A percentile compares a stretch with the other conserved stretches of the same genome.
Conservation (phyloP, 2,329 filamentous ascomycete genomes). For the Lecanicillium sp. region DNA sequence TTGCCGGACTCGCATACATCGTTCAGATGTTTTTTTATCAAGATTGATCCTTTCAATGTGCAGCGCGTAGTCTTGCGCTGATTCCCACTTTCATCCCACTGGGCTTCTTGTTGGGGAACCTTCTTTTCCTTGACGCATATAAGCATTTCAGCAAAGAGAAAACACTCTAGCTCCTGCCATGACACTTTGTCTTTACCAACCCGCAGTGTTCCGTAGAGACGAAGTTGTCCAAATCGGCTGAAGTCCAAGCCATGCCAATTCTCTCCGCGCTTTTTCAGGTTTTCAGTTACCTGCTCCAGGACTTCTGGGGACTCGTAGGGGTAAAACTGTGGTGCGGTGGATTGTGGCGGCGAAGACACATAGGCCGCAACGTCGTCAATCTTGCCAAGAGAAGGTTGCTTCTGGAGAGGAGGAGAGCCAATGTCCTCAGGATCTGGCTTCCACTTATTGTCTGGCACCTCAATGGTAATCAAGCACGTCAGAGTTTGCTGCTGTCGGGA, state of each 20-base stretch:
- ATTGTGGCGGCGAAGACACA: slow-evolving; percentile 51
- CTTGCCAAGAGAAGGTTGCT: slow-evolving; percentile 30
- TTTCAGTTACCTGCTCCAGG: slow-evolving; percentile 79
- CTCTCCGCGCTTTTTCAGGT: slow-evolving; percentile 77
- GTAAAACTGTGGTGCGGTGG: slow-evolving; percentile 50
- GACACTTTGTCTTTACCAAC: slow-evolving; percentile 94
- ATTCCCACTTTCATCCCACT: slow-evolving; percentile 52
- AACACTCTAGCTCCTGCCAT: slow-evolving; percentile 97
- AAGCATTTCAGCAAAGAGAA: slow-evolving; percentile 95
- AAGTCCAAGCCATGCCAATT: slow-evolving; percentile 98
- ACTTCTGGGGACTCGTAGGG: slow-evolving; percentile 70
- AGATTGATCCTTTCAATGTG: slow-evolving; percentile 91
- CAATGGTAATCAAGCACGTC: slow-evolving; percentile 88
- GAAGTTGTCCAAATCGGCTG: slow-evolving; percentile 80
- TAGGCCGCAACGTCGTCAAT: slow-evolving; percentile 47
- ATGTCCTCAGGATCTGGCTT: slow-evolving; percentile 75
- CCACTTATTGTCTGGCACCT: slow-evolving; percentile 92
- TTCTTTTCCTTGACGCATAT: slow-evolving; percentile 99
- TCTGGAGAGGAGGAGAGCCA: slow-evolving; percentile 39
- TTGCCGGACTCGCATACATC: slow-evolving; percentile 66
- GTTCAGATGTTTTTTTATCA: slow-evolving; percentile 96
- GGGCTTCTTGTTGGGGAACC: slow-evolving; percentile 33
- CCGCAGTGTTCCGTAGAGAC: slow-evolving; percentile 79
- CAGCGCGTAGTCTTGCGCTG: slow-evolving; percentile 63
- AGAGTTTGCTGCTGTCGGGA: slow-evolving; percentile 92